These are phyloP conservation scores for Fusarium compactum DNA, from an alignment of 2,329 filamentous ascomycete species.

Conservation along the genomic window DNA sequence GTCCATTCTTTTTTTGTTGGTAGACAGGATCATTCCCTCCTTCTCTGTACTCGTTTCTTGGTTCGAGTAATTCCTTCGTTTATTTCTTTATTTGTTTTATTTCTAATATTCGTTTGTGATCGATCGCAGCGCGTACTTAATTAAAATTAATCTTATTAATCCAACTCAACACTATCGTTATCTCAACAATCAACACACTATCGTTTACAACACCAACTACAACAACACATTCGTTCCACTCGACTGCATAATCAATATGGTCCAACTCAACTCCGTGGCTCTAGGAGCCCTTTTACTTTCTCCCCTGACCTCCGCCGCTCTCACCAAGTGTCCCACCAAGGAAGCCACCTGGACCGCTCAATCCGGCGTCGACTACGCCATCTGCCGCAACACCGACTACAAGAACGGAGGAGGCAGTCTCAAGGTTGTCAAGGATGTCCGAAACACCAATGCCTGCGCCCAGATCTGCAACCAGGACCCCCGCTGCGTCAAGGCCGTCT, in stretches of 20 bases:
- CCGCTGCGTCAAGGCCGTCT: constrained; percentile 33
- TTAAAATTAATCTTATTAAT: constrained; percentile 1
- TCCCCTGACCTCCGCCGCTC: constrained; percentile 24
- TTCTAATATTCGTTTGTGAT: constrained; percentile 16
- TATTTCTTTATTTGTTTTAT: constrained; percentile 14
- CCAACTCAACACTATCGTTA: background rate
- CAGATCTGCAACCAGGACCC: constrained; percentile 37
- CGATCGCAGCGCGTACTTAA: background rate
- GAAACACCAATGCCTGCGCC: constrained; percentile 26
- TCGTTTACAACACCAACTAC: background rate
- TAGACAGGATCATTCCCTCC: constrained; percentile 15
- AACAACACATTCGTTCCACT: background rate
- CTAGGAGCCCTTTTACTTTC: constrained; percentile 30
- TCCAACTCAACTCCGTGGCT: constrained; percentile 25
- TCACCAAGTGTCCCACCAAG: constrained; percentile 29
- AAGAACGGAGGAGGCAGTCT: constrained; percentile 24
- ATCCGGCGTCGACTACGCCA: constrained; percentile 12
- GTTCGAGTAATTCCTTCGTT: constrained; percentile 10
- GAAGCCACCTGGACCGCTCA: constrained; percentile 22
- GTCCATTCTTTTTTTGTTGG: background rate
- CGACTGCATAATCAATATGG: constrained; percentile 7
- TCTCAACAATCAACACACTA: background rate
- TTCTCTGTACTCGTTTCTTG: constrained; percentile 21
- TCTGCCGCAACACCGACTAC: constrained; percentile 35
- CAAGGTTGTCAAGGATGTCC: constrained; percentile 13